These are phyloP conservation scores for Peniophora sp. DNA, from an alignment of 1,284 basidiomycete species.

Conservation along the genomic window DNA sequence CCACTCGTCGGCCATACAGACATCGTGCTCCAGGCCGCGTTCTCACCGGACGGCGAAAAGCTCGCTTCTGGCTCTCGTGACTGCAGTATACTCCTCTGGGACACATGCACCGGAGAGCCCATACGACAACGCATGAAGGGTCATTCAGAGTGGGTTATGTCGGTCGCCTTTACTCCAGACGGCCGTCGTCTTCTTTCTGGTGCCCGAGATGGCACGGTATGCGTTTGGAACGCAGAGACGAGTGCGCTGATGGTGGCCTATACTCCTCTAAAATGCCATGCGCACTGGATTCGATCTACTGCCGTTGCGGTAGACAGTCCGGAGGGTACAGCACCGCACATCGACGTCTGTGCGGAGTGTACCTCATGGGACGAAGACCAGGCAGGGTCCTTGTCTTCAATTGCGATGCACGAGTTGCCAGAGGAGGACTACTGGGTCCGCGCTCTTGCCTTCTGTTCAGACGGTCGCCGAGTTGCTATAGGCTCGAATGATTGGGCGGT, in stretches of 20 bases:
- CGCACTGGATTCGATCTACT: no score
- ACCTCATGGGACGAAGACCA: no score
- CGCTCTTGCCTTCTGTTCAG: no score
- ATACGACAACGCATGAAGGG: slow-evolving; percentile 8
- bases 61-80: slow-evolving; percentile 15
- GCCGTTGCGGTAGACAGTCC: no score
- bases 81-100: slow-evolving; percentile 16
- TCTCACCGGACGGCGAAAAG: slow-evolving; percentile 12
- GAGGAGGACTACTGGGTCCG: no score
- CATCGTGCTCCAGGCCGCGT: slow-evolving; percentile 10
- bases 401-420: no score
- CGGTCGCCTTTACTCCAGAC: slow-evolving; percentile 13
- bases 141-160: slow-evolving; percentile 11
- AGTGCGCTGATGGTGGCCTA: background rate
- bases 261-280: no score
- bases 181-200: slow-evolving; percentile 14
- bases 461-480: no score
- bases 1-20: slow-evolving; percentile 8
- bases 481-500: no score
- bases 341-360: no score
- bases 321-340: no score
- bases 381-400: no score
- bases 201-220: slow-evolving; percentile 15
- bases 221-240: slow-evolving; percentile 15
- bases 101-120: slow-evolving; percentile 7